phyloP scores from a whole-genome alignment of 1,139 yeast genomes.

The Diutina catenulata region DNA sequence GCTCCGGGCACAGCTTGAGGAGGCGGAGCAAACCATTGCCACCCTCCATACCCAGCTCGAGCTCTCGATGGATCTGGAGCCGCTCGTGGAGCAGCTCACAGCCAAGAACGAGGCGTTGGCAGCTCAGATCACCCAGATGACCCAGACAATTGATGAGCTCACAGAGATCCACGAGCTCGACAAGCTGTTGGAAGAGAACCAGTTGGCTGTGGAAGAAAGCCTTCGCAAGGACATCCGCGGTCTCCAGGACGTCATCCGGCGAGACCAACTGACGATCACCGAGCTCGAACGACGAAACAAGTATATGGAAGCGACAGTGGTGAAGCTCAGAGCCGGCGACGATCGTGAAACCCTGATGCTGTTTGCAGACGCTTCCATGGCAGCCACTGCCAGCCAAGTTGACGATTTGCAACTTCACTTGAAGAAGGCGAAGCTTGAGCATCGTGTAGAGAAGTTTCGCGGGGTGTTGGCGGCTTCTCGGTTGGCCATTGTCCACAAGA shows the following conservation, averaged over 20 bases:
- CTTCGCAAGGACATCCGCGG: background rate
- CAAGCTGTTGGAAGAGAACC: constrained; percentile 50
- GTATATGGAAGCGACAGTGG: constrained; percentile 14
- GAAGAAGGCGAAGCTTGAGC: constrained; percentile 9
- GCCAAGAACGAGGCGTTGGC: constrained; percentile 38
- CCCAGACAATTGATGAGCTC: constrained; percentile 39
- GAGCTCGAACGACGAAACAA: constrained; percentile 22
- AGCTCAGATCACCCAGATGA: constrained; percentile 25
- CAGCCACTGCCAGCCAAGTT: too few species aligned
- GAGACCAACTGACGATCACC: constrained; percentile 16
- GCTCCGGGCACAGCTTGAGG: constrained; percentile 18
- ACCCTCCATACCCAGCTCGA: constrained; percentile 36
- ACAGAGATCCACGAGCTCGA: constrained; percentile 50
- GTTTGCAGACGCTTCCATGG: too few species aligned
- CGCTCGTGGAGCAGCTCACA: constrained; percentile 44
- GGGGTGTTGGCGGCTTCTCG: background rate
- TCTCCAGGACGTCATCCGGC: constrained; percentile 11
- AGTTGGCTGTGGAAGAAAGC: constrained; percentile 35
- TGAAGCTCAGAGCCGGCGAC: constrained; percentile 7
- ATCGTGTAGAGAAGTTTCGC: background rate
- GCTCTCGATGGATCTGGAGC: constrained; percentile 29
- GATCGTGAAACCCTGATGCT: too few species aligned
- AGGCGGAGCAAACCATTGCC: constrained; percentile 28
- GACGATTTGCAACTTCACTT: constrained; percentile 13
- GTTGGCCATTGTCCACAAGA: background rate